Conservation (phyloP, 805 yeast species). For the Candida montana region DNA sequence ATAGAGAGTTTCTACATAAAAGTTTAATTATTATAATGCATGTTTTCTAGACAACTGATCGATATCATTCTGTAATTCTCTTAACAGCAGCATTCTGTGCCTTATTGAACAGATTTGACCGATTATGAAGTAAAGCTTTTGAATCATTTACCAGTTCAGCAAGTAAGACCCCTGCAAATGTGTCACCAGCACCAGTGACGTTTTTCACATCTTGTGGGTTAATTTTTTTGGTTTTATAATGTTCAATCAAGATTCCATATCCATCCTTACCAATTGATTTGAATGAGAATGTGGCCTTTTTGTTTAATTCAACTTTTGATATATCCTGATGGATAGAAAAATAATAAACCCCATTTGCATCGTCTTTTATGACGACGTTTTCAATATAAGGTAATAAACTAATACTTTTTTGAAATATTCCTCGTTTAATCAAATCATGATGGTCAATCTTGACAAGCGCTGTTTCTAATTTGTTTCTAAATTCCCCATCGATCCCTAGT, state of each 20-base stretch:
- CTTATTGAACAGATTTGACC: conserved; percentile 1
- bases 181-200: conserved; percentile 89
- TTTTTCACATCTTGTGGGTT: conserved; percentile 40
- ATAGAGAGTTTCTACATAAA: conserved; percentile 2
- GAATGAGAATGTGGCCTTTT: conserved; percentile 13
- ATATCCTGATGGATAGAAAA: conserved; percentile 29
- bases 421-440: conserved; percentile 31
- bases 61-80: conserved; percentile 5
- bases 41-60: neutral
- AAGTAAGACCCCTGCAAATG: conserved; percentile 62
- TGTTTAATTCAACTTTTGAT: neutral
- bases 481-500: conserved; percentile 41
- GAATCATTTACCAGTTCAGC: conserved; percentile 7
- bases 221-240: conserved; percentile 40
- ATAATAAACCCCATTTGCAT: conserved; percentile 53
- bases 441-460: conserved; percentile 21
- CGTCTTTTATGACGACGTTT: conserved; percentile 60
- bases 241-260: conserved; percentile 58
- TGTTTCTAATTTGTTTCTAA: conserved; percentile 41
- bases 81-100: conserved; percentile 26
- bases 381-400: conserved; percentile 74
- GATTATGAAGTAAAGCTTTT: conserved; percentile 2
- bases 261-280: conserved; percentile 16
- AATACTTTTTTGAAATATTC: conserved; percentile 59
- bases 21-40: neutral